phyloP scores from a whole-genome alignment of 306 rosid genomes.

The Inga oerstediana region DNA sequence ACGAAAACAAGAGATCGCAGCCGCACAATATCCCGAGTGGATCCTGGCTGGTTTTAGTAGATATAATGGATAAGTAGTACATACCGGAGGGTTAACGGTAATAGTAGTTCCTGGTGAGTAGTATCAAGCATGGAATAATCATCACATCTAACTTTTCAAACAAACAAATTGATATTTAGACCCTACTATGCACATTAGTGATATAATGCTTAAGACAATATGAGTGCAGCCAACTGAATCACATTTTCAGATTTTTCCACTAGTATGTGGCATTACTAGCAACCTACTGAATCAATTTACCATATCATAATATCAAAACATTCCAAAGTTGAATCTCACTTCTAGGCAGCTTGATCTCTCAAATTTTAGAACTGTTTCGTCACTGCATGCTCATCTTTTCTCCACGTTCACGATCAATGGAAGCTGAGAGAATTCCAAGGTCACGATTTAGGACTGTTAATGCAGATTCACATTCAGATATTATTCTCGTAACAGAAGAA shows the following conservation, averaged over 20 bases:
- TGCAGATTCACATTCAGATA: conserved; percentile 88
- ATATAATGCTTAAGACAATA: not conserved
- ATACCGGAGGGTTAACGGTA: not conserved
- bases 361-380: conserved; percentile 28
- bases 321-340: not conserved
- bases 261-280: no score
- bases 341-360: not conserved
- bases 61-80: no score
- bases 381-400: conserved; percentile 48
- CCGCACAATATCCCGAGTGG: no score
- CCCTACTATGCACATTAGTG: not conserved
- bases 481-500: conserved; percentile 83
- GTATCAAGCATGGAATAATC: not conserved
- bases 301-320: not conserved
- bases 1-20: no score
- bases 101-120: not conserved
- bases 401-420: conserved; percentile 86
- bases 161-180: not conserved
- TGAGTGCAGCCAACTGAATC: no score
- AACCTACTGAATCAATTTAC: not conserved
- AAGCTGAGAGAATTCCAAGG: conserved; percentile 93
- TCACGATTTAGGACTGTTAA: conserved; percentile 84
- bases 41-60: no score
- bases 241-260: no score
- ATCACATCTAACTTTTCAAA: not conserved